Evolutionary conservation across 768 basidiomycete species (phyloP).

Genomic region (Phylloporus sp.): DNA sequence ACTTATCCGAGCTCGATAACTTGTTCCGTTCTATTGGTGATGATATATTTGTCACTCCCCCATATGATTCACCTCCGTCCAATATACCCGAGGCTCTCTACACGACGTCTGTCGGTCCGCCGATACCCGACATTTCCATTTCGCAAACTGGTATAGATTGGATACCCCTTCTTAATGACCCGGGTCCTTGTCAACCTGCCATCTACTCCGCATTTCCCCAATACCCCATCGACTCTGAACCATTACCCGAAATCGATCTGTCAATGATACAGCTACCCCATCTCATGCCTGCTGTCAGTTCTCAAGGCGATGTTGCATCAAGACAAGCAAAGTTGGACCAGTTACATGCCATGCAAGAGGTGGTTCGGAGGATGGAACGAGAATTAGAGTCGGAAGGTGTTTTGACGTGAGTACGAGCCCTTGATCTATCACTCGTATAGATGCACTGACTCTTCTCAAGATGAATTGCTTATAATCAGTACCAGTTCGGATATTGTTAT

Average conservation of each 20-base stretch:
- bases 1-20: constrained; percentile 5
- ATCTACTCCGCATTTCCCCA: constrained; percentile 1
- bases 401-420: constrained; percentile 1
- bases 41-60: background rate
- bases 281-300: background rate
- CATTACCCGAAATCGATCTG: constrained; percentile 23
- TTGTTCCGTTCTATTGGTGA: constrained; percentile 6
- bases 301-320: background rate
- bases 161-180: constrained; percentile 8
- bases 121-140: constrained; percentile 1
- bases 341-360: constrained; percentile 31
- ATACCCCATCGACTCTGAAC: background rate
- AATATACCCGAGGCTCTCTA: background rate
- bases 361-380: constrained; percentile 29
- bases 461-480: background rate
- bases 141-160: constrained; percentile 9
- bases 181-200: background rate
- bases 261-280: constrained; percentile 23
- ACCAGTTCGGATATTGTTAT: constrained; percentile 17
- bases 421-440: no score
- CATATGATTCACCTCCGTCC: background rate
- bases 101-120: background rate
- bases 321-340: constrained; percentile 18
- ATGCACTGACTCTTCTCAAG: constrained; percentile 2
- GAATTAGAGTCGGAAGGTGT: constrained; percentile 28